Evolutionary conservation across 208 protist species (phyloP), one percentile per base, ranked within the genome.

Genomic region (Leishmania tarentolae): DNA sequence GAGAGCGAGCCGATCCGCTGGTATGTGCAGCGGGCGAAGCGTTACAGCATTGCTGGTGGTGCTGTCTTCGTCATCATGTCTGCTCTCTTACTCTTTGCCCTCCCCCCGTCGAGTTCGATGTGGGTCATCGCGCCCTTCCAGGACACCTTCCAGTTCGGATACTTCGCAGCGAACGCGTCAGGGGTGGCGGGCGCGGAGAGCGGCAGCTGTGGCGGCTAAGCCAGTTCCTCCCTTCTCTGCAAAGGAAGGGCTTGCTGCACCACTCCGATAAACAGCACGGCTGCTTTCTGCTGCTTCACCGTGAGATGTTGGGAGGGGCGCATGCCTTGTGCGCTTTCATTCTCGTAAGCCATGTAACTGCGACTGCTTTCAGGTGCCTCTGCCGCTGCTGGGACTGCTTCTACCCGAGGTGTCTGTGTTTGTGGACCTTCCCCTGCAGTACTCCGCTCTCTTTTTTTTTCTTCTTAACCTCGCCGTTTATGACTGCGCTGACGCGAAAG

Each of bases 71-170:
- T 84, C 2, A 63, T 28, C 15, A 0, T 82, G 63, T 79, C 75
- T 37, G 3, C 77, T 28, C 50, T 21, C 24, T 42, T 84, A 19
- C 66, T 82, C 9, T 50, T 80, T 6, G 44, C n/a, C 37, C 65
- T 84, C 28, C 84, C 84, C 21, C 63, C 76, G 8, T 56, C 75
- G 13, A 87, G 80, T 47, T 17, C 59, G 19, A 40, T 84, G 37
- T 87, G 84, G 84, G 75, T 87, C 37, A 84, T 87, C 52, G 77
- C 84, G 44, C 84, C 84, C 5, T 82, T 79, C 57, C 79, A 82
- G 50, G 65, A 76, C 46, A 76, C 70, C 0, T 87, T 82, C 56
- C 84, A 87, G 74, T 83, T 75, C 68, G 84, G 84, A 53, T 78
- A 81, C 61, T 87, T 87, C 42, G 84, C 84, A 15, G 72, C 57